Evolutionary conservation across 805 yeast genomes (phyloP), one percentile per base, ranked within the genome.

Genomic region (Metschnikowia continentalis): DNA sequence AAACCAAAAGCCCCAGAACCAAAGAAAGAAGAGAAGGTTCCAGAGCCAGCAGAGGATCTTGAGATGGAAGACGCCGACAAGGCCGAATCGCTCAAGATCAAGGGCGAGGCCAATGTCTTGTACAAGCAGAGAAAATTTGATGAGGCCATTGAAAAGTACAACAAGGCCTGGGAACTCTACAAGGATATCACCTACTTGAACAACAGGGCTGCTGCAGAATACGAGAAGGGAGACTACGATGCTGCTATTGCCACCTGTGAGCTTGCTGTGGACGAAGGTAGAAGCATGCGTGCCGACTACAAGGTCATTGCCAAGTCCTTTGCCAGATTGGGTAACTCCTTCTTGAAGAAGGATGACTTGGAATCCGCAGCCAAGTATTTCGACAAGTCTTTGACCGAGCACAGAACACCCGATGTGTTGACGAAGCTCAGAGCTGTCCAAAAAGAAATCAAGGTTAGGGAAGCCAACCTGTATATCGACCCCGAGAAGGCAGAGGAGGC

Each of bases 131-230:
- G 86, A 67, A 77, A 90, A 63, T 94, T 94, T 59, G 97, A 90
- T 64, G 96, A 86, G 63, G 99, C 99, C 41, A 92, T 94, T 66
- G 89, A 74, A 51, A 75, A 82, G 55, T 94, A 94, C 73, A 76
- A 88, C 65, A 79, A 83, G 65, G 99, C 99, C 1, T 94, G 90
- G 87, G 86, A 84, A 33, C 67, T 83, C 19, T 71, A 76, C 71
- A 79, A 83, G 64, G 98, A 94, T 66, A 89, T 92, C 63, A 92
- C 98, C 0, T 94, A 87, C 67, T 78, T 94, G 67, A 94, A 95
- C 77, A 94, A 94, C 78, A 83, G 95, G 63, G 94, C 99, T 37
- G 98, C 99, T 51, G 99, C 99, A 33, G 96, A 94, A 72, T 94
- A 72, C 65, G 99, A 94, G 74, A 90, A 91, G 69, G 96, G 94